Base-by-base conservation (phyloP, 805 yeast species). In the Candida namnaoensis region DNA sequence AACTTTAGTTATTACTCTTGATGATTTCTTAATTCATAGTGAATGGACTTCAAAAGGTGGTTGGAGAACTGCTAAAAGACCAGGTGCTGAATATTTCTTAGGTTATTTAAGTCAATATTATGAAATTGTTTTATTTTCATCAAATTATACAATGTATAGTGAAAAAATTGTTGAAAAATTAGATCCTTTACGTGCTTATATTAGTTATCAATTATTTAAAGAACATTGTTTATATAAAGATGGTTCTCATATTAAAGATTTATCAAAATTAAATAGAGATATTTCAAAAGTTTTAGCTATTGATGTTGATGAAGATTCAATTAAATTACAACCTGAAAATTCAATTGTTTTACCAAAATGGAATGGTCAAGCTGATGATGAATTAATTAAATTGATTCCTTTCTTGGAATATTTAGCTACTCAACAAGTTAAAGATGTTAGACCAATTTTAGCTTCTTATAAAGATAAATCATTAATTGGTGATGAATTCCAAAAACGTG, bases 51-150 rank as follows among this genome's bases (percentile, higher is more conserved):
- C 87, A 51, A 79, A 86, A 62, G 73, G 78, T 58, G 99, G 99
- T 41, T 93, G 99, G 99, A 82, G 93, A 68, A 91, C 97, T 13
- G 98, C 96, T 28, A 93, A 93, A 72, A 87, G 99, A 69, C 98
- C 99, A 32, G 99, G 99, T 47, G 80, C 88, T 46, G 99, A 95
- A 64, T 93, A 93, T 70, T 93, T 93, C 67, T 69, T 93, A 59
- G 96, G 95, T 27, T 93, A 93, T 65, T 70, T 93, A 53, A 85
- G 96, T 7, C 95, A 87, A 66, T 91, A 88, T 70, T 93, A 91
- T 65, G 99, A 93, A 68, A 82, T 93, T 59, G 98, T 93, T 41
- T 68, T 95, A 38, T 93, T 93, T 61, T 78, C 91, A 32, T 80
- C 88, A 46, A 86, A 86, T 60, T 82, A 84, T 54, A 82, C 80